A percentile compares a stretch with the other conserved stretches of the same genome.
Conservation (phyloP, 176 grass and related monocot species). For the Juncus inflexus region DNA sequence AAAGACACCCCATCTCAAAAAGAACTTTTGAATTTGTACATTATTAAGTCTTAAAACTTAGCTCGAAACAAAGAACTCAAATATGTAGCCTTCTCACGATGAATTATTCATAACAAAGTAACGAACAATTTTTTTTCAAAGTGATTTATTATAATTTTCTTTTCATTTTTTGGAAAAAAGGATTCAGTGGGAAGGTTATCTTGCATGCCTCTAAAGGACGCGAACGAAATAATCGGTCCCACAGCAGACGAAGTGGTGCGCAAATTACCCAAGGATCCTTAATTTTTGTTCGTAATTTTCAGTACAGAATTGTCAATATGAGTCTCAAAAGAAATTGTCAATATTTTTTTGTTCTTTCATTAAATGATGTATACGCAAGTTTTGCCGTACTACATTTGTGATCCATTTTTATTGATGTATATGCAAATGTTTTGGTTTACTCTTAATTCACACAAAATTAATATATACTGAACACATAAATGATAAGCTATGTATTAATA, state of each 20-base stretch:
- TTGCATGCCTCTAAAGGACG: conserved; percentile 48
- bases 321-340: too few species aligned
- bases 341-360: conserved; percentile 6
- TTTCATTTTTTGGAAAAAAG: conserved; percentile 28
- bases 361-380: not conserved
- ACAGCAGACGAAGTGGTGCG: conserved; percentile 86
- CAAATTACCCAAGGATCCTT: conserved; percentile 32
- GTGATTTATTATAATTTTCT: not conserved
- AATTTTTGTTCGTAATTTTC: not conserved
- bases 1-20: too few species aligned
- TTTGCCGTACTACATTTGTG: not conserved
- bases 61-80: too few species aligned
- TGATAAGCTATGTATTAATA: too few species aligned
- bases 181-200: conserved; percentile 53
- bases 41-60: too few species aligned
- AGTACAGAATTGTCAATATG: not conserved
- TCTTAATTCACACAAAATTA: too few species aligned
- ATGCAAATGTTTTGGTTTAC: too few species aligned
- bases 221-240: conserved; percentile 85
- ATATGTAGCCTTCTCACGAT: too few species aligned
- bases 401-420: not conserved
- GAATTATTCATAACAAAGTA: too few species aligned
- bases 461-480: too few species aligned
- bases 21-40: too few species aligned
- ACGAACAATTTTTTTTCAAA: too few species aligned